Evolutionary conservation across 1,139 yeast species (phyloP), one percentile per base, ranked within the genome.

Genomic region (Geotrichum bryndzae): DNA sequence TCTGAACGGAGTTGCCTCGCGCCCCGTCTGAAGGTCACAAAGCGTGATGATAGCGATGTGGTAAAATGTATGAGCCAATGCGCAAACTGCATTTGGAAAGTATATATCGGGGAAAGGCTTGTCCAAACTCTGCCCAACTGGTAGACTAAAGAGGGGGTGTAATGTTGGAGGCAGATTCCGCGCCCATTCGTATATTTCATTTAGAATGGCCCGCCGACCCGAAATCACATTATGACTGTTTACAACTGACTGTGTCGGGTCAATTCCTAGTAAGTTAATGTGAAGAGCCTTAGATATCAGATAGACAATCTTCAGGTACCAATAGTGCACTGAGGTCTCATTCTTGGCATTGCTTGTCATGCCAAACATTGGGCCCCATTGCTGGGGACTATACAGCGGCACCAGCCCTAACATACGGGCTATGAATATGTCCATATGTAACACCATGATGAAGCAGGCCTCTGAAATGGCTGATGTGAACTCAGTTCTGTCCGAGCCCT

Each of bases 391-490:
- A 58, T 60, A 60, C 22, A 51, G 54, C 5, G 63, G 60, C 6
- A 54, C 27, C 4, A 57, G 54, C 15, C 60, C 60, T 10, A 57
- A 52, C 41, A 57, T 46, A n/a, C 51, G 38, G 2, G 63, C 51
- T 10, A 56, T 53, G 22, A 60, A 48, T 11, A 60, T 33, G 41
- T 60, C 63, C 33, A 53, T 50, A 35, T 57, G 58, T n/a, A 60
- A 15, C 8, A 57, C 41, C 3, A 53, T n/a, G 23, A 33, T n/a
- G 56, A 60, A 60, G 41, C 63, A 57, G 8, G 63, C 58, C 31
- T 60, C 63, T n/a, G 58, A 55, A 18, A 60, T 54, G 5, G 57
- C 58, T 3, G 60, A 56, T 5, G 60, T 10, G 51, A 60, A 57
- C 33, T 57, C 58, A 13, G 54, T 18, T 38, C 46, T 54, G 15